phyloP scores from a whole-genome alignment of 108 stramenopile species.

The Fragilaria crotonensis region DNA sequence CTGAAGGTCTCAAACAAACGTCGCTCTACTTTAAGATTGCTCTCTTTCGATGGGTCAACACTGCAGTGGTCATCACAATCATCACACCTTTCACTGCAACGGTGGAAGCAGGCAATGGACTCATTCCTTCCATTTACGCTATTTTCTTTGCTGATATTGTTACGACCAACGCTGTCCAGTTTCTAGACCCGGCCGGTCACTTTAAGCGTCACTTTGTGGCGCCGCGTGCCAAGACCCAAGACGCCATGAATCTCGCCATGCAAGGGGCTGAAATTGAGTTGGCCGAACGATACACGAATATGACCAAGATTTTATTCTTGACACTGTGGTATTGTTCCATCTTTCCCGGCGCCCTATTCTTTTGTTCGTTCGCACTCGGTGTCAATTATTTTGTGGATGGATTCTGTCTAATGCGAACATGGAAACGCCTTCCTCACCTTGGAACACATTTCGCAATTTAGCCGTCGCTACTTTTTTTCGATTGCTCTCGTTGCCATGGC shows the following conservation, averaged over 20 bases:
- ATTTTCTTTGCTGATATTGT: conserved; percentile 75
- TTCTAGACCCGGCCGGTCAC: conserved; percentile 49
- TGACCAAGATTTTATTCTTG: conserved; percentile 28
- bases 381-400: conserved; percentile 68
- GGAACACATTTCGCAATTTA: conserved; percentile 66
- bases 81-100: conserved; percentile 73
- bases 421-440: conserved; percentile 62
- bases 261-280: conserved; percentile 62
- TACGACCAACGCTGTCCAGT: conserved; percentile 43
- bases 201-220: conserved; percentile 70
- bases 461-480: conserved; percentile 65
- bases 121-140: conserved; percentile 24
- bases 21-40: conserved; percentile 76
- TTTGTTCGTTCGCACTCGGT: conserved; percentile 59
- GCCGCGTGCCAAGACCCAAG: conserved; percentile 68
- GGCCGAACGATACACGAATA: conserved; percentile 57
- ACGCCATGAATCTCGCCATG: conserved; percentile 72
- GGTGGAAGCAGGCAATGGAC: conserved; percentile 10
- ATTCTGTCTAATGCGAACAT: conserved; percentile 72
- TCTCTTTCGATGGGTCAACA: conserved; percentile 66
- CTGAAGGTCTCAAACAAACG: conserved; percentile 56
- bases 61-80: conserved; percentile 72
- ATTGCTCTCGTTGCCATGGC: conserved; percentile 57
- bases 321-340: conserved; percentile 72
- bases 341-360: conserved; percentile 66